phyloP scores from a whole-genome alignment of 1,139 yeast species.

The Debaryomyces subglobosus region DNA sequence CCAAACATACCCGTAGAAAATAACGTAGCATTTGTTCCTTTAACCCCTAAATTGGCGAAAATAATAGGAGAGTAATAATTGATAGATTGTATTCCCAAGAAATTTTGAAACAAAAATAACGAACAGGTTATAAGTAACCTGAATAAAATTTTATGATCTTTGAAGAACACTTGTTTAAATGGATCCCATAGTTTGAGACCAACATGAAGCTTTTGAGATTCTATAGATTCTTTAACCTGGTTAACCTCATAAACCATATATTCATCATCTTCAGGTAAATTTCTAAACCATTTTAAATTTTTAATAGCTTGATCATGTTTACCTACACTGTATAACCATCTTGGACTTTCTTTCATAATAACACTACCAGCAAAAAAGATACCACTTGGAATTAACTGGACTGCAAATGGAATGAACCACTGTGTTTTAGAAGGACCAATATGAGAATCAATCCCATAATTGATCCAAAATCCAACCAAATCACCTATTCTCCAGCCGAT shows the following conservation, averaged over 20 bases:
- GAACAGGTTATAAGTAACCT: slow-evolving; percentile 37
- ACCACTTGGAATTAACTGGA: slow-evolving; percentile 46
- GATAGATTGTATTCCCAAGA: slow-evolving; percentile 49
- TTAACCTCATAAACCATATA: slow-evolving; percentile 41
- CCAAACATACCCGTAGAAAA: slow-evolving; percentile 50
- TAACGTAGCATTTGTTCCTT: slow-evolving; percentile 42
- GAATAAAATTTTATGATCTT: slow-evolving; percentile 30
- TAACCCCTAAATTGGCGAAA: slow-evolving; percentile 41
- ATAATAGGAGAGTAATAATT: slow-evolving; percentile 50
- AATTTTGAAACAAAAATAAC: slow-evolving; percentile 45
- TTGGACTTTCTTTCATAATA: slow-evolving; percentile 42
- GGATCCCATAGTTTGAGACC: slow-evolving; percentile 47
- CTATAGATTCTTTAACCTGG: slow-evolving; percentile 29
- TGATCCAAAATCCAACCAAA: slow-evolving; percentile 48
- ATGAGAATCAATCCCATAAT: slow-evolving; percentile 41
- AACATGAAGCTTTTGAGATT: slow-evolving; percentile 32
- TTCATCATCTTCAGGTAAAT: slow-evolving; percentile 40
- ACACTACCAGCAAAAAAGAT: slow-evolving; percentile 39
- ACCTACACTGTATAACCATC: slow-evolving; percentile 45
- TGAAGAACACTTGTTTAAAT: slow-evolving; percentile 36
- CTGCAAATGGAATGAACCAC: slow-evolving; percentile 49
- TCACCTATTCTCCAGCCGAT: slow-evolving; percentile 50
- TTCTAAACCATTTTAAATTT: slow-evolving; percentile 43
- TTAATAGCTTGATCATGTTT: slow-evolving; percentile 36
- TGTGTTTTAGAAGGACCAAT: slow-evolving; percentile 33